Evolutionary conservation across 2,329 filamentous ascomycete genomes (phyloP), one percentile per base, ranked within the genome.

Genomic region (Pseudogymnoascus sp.): DNA sequence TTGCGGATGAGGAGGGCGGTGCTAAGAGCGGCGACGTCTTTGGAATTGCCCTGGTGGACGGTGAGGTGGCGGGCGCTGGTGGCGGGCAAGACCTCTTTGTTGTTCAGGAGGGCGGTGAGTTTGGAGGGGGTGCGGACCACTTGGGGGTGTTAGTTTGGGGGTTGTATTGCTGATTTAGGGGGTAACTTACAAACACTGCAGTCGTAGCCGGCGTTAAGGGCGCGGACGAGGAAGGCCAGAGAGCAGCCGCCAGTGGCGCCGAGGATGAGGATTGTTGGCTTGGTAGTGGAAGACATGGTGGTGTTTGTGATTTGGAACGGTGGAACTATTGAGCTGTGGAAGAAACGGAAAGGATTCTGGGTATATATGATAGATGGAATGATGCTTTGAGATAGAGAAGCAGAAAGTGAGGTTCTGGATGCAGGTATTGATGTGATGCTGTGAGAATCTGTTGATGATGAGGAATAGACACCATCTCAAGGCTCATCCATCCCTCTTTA

Each of bases 191-290:
- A 37, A 52, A 78, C 80, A 58, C 78, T 72, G 71, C 79, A 82
- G 6, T 68, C 72, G 68, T 79, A 75, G 35, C 78, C 77, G 9
- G 76, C 77, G 13, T 74, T 72, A 7, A 84, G 76, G 27, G 75
- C 72, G 40, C 74, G 73, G 25, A 74, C 74, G 40, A 84, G 77
- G 13, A 76, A 74, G 2, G 79, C 72, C 62, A 81, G 75, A 60
- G 77, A 80, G 64, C 74, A 75, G 58, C 81, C 82, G 35, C 76
- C 77, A 21, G 78, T 82, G 42, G 80, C 79, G 63, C 82, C 82
- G 60, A 84, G 75, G 73, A 84, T 82, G 48, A 78, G 75, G 61
- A 82, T 70, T 3, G 78, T 76, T 64, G 78, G 76, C 40, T 67
- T 61, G 13, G 63, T 4, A 12, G 40, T n/a, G 21, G 18, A 45